Conservation (phyloP, 352 stramenopile species). For the Pseudoperonospora humuli region DNA sequence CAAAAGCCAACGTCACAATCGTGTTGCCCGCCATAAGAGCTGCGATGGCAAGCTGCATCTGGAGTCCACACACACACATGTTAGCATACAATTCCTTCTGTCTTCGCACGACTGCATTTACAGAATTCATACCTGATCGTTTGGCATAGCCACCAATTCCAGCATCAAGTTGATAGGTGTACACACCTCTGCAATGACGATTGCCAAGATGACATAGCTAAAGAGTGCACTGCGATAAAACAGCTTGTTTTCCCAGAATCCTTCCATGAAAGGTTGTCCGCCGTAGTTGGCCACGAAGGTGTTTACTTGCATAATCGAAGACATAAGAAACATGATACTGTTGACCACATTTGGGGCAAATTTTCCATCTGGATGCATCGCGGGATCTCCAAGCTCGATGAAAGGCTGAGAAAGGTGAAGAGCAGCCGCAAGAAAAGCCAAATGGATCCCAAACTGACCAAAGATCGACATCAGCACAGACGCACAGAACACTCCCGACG, state of each 20-base stretch:
- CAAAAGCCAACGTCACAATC: conserved; percentile 38
- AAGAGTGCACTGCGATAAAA: conserved; percentile 86
- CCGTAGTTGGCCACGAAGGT: conserved; percentile 98
- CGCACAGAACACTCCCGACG: conserved; percentile 92
- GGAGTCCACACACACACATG: conserved; percentile 7
- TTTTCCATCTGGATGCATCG: conserved; percentile 72
- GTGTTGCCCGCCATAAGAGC: conserved; percentile 52
- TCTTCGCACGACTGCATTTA: neutral
- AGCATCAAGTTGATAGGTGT: conserved; percentile 86
- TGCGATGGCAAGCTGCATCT: conserved; percentile 39
- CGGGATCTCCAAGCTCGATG: conserved; percentile 71
- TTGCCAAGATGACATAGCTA: conserved; percentile 74
- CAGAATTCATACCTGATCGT: conserved; percentile 26
- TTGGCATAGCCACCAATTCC: conserved; percentile 87
- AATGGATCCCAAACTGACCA: conserved; percentile 95
- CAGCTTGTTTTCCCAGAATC: conserved; percentile 92
- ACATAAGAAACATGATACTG: conserved; percentile 97
- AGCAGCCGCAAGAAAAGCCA: conserved; percentile 87
- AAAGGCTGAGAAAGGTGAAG: conserved; percentile 87
- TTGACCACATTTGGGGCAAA: conserved; percentile 99
- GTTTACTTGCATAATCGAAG: conserved; percentile 89
- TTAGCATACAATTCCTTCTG: neutral
- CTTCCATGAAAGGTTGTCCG: conserved; percentile 98
- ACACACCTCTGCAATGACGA: conserved; percentile 87
- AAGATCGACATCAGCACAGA: conserved; percentile 91